phyloP scores from a whole-genome alignment of 2,329 filamentous ascomycete genomes.

The Clarireedia hainanense region DNA sequence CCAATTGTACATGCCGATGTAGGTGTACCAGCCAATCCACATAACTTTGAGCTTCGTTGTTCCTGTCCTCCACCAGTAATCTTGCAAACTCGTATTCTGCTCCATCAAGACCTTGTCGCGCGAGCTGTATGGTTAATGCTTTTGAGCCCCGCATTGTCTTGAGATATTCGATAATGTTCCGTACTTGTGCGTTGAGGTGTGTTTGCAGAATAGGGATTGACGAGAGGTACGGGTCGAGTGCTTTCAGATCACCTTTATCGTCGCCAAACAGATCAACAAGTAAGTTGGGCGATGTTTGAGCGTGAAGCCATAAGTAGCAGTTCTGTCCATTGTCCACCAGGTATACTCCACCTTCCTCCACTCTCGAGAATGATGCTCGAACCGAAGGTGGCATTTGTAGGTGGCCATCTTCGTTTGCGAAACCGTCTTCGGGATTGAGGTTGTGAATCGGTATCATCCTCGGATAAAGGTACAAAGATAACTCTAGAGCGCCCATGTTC shows the following conservation, averaged over 20 bases:
- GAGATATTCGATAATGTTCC: slow-evolving; percentile 87
- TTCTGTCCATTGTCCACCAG: slow-evolving; percentile 92
- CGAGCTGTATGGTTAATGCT: slow-evolving; percentile 80
- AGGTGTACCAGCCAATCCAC: slow-evolving; percentile 97
- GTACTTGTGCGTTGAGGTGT: slow-evolving; percentile 87
- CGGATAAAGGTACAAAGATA: slow-evolving; percentile 90
- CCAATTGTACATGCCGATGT: slow-evolving; percentile 85
- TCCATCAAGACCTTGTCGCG: slow-evolving; percentile 85
- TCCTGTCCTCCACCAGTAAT: slow-evolving; percentile 84
- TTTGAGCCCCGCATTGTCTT: slow-evolving; percentile 76
- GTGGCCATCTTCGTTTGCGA: slow-evolving; percentile 77
- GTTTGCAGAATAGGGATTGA: slow-evolving; percentile 79
- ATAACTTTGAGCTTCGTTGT: slow-evolving; percentile 96
- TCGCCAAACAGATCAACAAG: slow-evolving; percentile 84
- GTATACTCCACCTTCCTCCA: slow-evolving; percentile 91
- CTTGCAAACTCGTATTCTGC: slow-evolving; percentile 95
- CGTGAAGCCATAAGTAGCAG: slow-evolving; percentile 85
- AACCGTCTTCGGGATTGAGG: slow-evolving; percentile 78
- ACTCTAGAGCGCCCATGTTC: slow-evolving; percentile 76
- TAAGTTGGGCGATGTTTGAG: slow-evolving; percentile 85
- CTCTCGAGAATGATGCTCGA: slow-evolving; percentile 75
- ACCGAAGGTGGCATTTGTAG: slow-evolving; percentile 74
- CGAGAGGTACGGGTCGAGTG: slow-evolving; percentile 73
- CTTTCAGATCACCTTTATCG: slow-evolving; percentile 61
- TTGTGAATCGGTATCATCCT: slow-evolving; percentile 90